Percentiles rank a stretch among this genome's conserved stretches.
phyloP scores from a whole-genome alignment of 805 yeast genomes.

The Nematodospora valgi region DNA sequence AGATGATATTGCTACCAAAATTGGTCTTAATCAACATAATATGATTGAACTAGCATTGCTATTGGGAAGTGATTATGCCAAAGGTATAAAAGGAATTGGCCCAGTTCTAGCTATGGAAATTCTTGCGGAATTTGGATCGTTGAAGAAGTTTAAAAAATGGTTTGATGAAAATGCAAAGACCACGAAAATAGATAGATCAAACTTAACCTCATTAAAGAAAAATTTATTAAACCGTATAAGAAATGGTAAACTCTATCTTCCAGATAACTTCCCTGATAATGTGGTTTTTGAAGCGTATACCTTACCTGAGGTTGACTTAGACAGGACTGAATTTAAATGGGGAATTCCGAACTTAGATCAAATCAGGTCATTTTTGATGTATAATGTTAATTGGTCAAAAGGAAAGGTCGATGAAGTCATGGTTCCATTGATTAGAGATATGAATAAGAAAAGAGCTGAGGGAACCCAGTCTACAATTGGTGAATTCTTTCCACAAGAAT shows the following conservation, averaged over 20 bases:
- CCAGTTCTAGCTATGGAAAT: constrained; percentile 92
- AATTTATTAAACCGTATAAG: constrained; percentile 55
- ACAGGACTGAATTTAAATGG: constrained; percentile 79
- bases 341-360: constrained; percentile 84
- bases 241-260: constrained; percentile 51
- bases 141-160: constrained; percentile 46
- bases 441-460: constrained; percentile 58
- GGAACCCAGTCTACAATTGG: constrained; percentile 58
- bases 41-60: constrained; percentile 80
- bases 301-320: constrained; percentile 81
- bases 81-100: constrained; percentile 89
- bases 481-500: constrained; percentile 66
- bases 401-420: constrained; percentile 75
- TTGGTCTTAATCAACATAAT: constrained; percentile 61
- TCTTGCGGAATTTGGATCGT: constrained; percentile 70
- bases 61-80: constrained; percentile 93
- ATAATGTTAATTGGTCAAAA: constrained; percentile 76
- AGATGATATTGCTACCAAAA: constrained; percentile 52
- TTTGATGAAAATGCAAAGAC: constrained; percentile 50
- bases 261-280: constrained; percentile 65
- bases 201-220: constrained; percentile 49
- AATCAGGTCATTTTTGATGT: constrained; percentile 64
- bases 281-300: constrained; percentile 71
- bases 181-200: constrained; percentile 28
- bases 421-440: constrained; percentile 78